Conservation (phyloP, 352 stramenopile species). For the Globisporangium nagaii region DNA sequence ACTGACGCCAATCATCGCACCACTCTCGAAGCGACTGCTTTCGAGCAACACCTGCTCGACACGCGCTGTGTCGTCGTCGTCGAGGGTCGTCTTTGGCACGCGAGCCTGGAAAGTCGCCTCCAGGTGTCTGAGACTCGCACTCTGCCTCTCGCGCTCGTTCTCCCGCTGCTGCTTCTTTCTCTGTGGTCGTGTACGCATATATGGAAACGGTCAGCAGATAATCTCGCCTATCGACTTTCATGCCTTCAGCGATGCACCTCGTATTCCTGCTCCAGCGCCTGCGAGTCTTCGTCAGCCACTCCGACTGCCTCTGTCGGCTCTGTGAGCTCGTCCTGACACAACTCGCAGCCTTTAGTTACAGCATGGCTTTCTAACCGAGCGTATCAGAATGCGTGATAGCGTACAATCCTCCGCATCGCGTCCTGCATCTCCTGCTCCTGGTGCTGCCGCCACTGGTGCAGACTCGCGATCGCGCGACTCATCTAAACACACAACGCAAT, state of each 20-base stretch:
- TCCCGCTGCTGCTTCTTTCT: slow-evolving; percentile 10
- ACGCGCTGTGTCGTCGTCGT: neutral
- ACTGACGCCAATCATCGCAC: slow-evolving; percentile 13
- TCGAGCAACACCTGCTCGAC: slow-evolving; percentile 8
- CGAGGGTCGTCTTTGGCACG: slow-evolving; percentile 3
- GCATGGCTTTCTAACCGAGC: too few relatives aligned
- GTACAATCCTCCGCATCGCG: slow-evolving; percentile 26
- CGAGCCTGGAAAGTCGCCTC: slow-evolving; percentile 3
- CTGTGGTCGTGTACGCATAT: neutral
- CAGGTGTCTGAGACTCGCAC: neutral
- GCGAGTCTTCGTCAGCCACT: neutral
- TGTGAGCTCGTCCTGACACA: too few relatives aligned
- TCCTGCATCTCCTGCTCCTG: slow-evolving; percentile 22
- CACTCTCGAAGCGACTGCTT: neutral
- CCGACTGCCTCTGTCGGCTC: neutral
- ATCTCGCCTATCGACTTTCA: neutral
- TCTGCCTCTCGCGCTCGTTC: neutral
- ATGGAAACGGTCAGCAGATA: neutral
- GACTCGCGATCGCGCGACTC: slow-evolving; percentile 30
- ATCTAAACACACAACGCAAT: slow-evolving; percentile 21
- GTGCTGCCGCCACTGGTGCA: slow-evolving; percentile 31
- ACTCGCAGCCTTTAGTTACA: too few relatives aligned
- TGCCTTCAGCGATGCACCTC: neutral
- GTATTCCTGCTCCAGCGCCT: slow-evolving; percentile 3
- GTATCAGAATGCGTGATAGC: too few relatives aligned